Conservation (phyloP, 2,329 filamentous ascomycete genomes). For the Hypomyces rosellus region DNA sequence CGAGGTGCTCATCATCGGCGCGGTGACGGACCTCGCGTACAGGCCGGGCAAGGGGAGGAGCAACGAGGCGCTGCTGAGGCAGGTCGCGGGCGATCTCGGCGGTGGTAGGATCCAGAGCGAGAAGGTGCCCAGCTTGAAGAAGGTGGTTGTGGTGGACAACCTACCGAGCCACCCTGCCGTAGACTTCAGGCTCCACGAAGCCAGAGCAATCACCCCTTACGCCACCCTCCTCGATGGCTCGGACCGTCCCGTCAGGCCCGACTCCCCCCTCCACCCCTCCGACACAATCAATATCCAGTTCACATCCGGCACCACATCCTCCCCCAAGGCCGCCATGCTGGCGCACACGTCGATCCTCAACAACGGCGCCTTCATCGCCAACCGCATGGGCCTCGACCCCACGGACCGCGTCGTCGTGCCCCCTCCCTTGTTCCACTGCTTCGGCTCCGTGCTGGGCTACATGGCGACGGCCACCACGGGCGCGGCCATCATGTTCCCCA, state of each 20-base stretch:
- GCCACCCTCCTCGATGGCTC: constrained; percentile 32
- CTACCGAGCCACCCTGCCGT: constrained; percentile 42
- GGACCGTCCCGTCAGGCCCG: constrained; percentile 32
- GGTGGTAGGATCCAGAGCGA: constrained; percentile 28
- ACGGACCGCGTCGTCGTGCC: constrained; percentile 76
- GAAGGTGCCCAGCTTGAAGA: constrained; percentile 61
- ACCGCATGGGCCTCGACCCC: constrained; percentile 73
- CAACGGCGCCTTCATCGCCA: constrained; percentile 79
- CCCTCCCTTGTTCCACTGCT: constrained; percentile 84
- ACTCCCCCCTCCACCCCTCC: constrained; percentile 43
- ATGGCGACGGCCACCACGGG: constrained; percentile 86
- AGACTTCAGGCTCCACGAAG: constrained; percentile 37
- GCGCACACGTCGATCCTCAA: constrained; percentile 84
- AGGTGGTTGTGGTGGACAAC: constrained; percentile 76
- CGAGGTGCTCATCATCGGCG: constrained; percentile 72
- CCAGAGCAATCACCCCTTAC: constrained; percentile 41
- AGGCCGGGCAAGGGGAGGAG: constrained; percentile 48
- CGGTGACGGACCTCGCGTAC: constrained; percentile 77
- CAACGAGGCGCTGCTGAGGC: constrained; percentile 42
- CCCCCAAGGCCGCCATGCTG: constrained; percentile 87
- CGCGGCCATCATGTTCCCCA: constrained; percentile 75
- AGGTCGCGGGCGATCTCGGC: constrained; percentile 36
- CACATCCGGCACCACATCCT: constrained; percentile 88
- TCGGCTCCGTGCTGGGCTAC: constrained; percentile 86
- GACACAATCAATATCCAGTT: constrained; percentile 95